phyloP scores from a whole-genome alignment of 352 stramenopile genomes.

The Phytophthora boehmeriae region DNA sequence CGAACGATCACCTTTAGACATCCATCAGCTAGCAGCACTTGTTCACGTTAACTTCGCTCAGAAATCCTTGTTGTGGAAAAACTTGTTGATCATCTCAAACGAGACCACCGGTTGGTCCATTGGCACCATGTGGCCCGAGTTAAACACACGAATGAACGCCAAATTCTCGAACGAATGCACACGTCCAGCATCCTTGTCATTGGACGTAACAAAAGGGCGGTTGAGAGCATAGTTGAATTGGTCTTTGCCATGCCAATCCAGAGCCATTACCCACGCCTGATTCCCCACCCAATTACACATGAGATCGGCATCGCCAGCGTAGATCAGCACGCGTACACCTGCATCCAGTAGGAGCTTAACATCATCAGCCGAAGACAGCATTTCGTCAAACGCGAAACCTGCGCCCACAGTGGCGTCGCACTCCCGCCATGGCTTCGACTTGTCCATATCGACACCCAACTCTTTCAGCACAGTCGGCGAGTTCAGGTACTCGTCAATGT shows the following conservation, averaged over 20 bases:
- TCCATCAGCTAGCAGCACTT: too few relatives aligned
- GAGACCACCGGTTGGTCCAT: slow-evolving; percentile 91
- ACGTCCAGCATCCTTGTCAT: slow-evolving; percentile 34
- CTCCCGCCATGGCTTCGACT: slow-evolving; percentile 82
- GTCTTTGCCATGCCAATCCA: slow-evolving; percentile 92
- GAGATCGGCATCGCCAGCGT: slow-evolving; percentile 96
- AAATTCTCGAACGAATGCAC: slow-evolving; percentile 72
- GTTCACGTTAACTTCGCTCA: slow-evolving; percentile 17
- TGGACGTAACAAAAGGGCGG: slow-evolving; percentile 35
- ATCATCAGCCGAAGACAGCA: slow-evolving; percentile 92
- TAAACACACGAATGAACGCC: slow-evolving; percentile 94
- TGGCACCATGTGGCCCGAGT: slow-evolving; percentile 95
- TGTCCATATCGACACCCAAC: slow-evolving; percentile 49
- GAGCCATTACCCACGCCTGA: slow-evolving; percentile 91
- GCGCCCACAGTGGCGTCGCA: slow-evolving; percentile 94
- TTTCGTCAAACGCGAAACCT: slow-evolving; percentile 92
- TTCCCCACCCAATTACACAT: slow-evolving; percentile 98
- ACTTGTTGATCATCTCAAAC: slow-evolving; percentile 93
- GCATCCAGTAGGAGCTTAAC: slow-evolving; percentile 85
- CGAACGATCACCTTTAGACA: too few relatives aligned
- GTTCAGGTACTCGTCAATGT: slow-evolving; percentile 82
- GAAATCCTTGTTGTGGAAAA: slow-evolving; percentile 70
- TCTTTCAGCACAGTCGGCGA: slow-evolving; percentile 33
- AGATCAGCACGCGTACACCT: slow-evolving; percentile 90
- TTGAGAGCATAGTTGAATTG: slow-evolving; percentile 78